These are phyloP conservation scores for Amanita polypyramis DNA, from an alignment of 768 basidiomycete genomes.

Conservation along the genomic window DNA sequence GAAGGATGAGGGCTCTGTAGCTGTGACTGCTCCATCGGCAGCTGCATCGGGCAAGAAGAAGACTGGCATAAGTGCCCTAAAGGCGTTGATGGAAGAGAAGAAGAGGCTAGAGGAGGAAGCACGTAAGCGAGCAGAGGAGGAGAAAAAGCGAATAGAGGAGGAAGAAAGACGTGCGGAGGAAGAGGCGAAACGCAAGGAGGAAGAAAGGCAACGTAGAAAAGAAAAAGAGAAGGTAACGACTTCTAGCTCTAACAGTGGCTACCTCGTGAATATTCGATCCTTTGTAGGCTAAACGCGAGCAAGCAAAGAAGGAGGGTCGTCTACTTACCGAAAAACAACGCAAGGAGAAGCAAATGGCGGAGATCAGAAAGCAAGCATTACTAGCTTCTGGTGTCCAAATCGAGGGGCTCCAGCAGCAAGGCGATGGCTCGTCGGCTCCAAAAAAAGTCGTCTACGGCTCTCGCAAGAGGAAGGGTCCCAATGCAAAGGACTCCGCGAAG, in stretches of 20 bases:
- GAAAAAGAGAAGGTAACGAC: slow-evolving; percentile 74
- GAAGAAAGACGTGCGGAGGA: slow-evolving; percentile 75
- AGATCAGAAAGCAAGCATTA: slow-evolving; percentile 83
- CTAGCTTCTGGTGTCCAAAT: slow-evolving; percentile 84
- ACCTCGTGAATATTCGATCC: slow-evolving; percentile 5
- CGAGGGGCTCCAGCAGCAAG: slow-evolving; percentile 68
- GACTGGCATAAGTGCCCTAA: slow-evolving; percentile 71
- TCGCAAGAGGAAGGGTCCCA: slow-evolving; percentile 67
- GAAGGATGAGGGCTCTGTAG: slow-evolving; percentile 39
- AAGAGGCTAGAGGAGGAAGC: slow-evolving; percentile 83
- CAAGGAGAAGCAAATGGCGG: slow-evolving; percentile 83
- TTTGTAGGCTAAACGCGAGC: slow-evolving; percentile 74
- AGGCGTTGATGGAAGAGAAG: slow-evolving; percentile 89
- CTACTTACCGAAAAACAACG: slow-evolving; percentile 97
- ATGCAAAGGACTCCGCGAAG: slow-evolving; percentile 38
- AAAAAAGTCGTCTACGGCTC: slow-evolving; percentile 80
- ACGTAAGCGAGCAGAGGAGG: slow-evolving; percentile 60
- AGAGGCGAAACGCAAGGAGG: slow-evolving; percentile 67
- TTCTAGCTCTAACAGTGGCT: slow-evolving; percentile 1
- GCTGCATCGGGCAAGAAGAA: slow-evolving; percentile 55
- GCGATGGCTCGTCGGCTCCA: slow-evolving; percentile 28
- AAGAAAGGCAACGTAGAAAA: slow-evolving; percentile 75
- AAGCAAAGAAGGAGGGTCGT: slow-evolving; percentile 89
- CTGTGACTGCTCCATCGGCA: slow-evolving; percentile 27
- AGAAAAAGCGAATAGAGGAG: slow-evolving; percentile 74